Base-by-base conservation (phyloP, 2,329 filamentous ascomycete species). In the Aspergillus jensenii region DNA sequence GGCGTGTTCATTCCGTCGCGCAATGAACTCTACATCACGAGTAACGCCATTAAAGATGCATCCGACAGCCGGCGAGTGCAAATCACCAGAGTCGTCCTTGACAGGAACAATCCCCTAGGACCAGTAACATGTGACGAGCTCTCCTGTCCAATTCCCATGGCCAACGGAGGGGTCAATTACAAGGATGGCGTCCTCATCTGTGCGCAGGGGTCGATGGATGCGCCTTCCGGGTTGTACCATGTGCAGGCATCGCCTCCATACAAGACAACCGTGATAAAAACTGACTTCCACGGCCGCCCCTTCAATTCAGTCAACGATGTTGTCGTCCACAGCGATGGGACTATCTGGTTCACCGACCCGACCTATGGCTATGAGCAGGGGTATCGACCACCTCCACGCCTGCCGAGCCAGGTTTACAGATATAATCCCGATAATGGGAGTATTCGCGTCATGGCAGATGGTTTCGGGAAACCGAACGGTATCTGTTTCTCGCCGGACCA, bases 91-190 rank as follows among this genome's bases (percentile, higher is more conserved):
- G 52, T 66, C 4, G 17, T 60, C 27, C 52, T 61, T 2, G 14
- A 17, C 21, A 33, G 41, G 15, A 23, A 33, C 33, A 40, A n/a
- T 23, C 14, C 43, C 9, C 43, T 48, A 47, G 45, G 17, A 6
- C 27, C 33, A 31, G 46, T 58, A 1, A 58, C 46, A 35, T 56
- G 46, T 14, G 61, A 65, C 37, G 61, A 63, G 17, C 68, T 80
- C 12, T 59, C 65, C 0, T 68, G 66, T 0, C 64, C 67, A 2
- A 69, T 80, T 0, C 67, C 68, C 2, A 81, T 82, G 78, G 77
- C 74, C 6, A 83, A 83, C 49, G 81, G 81, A 19, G 81, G 78
- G 6, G 74, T 81, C 39, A 82, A 82, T 56, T 79, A 79, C 67
- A 62, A 70, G 1, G 69, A 72, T 8, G 68, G 73, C 9, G 55